phyloP scores from a whole-genome alignment of 768 basidiomycete species.

The Lactarius sp. region DNA sequence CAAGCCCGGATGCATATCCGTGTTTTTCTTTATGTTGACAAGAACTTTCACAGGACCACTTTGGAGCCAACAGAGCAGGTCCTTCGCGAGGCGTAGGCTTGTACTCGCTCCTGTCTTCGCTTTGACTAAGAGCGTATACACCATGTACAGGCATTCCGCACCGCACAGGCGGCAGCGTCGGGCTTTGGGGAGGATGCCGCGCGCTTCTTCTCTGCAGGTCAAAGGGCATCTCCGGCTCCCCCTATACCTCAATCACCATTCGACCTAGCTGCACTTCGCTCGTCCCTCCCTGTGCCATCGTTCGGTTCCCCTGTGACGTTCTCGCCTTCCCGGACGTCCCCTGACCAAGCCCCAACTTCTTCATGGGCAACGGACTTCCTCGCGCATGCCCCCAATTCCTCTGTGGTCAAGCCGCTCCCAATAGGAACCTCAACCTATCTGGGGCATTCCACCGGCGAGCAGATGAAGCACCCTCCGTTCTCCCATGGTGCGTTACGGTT shows the following conservation, averaged over 20 bases:
- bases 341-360: conserved; percentile 28
- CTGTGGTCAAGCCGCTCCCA: conserved; percentile 1
- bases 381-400: conserved; percentile 32
- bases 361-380: conserved; percentile 67
- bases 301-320: not conserved
- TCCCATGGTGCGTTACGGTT: conserved; percentile 10
- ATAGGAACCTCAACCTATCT: not conserved
- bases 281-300: conserved; percentile 40
- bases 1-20: not conserved
- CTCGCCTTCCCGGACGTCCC: conserved; percentile 27
- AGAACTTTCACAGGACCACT: conserved; percentile 55
- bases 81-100: conserved; percentile 56
- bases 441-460: conserved; percentile 1
- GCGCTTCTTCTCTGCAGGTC: conserved; percentile 52
- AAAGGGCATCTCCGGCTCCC: conserved; percentile 33
- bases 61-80: conserved; percentile 54
- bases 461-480: conserved; percentile 1
- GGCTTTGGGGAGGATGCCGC: conserved; percentile 60
- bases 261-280: conserved; percentile 54
- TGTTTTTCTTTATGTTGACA: not conserved
- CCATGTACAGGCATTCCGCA: conserved; percentile 15
- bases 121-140: not conserved
- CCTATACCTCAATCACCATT: conserved; percentile 42
- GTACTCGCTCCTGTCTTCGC: not conserved
- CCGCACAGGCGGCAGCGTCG: conserved; percentile 30